A percentile compares a stretch with the other conserved stretches of the same genome.
Evolutionary conservation across 768 basidiomycete species (phyloP).

Genomic region (Amanita fuliginea): DNA sequence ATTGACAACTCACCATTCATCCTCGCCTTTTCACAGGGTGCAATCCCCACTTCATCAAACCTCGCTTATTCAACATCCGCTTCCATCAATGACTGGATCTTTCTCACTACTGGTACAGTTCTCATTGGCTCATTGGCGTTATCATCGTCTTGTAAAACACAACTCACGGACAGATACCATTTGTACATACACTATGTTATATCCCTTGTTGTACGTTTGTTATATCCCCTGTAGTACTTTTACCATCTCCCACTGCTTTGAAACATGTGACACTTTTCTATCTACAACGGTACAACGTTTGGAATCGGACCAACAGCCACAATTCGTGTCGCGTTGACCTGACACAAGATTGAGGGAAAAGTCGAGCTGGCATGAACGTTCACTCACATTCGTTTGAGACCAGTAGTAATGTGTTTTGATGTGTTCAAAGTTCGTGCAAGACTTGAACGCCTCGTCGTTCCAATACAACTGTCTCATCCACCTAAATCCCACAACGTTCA

Average conservation of each 20-base stretch:
- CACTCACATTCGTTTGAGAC: slow-evolving; percentile 36
- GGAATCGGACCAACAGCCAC: slow-evolving; percentile 70
- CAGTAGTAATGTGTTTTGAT: slow-evolving; percentile 72
- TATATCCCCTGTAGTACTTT: background rate
- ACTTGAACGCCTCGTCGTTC: slow-evolving; percentile 80
- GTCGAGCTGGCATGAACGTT: background rate
- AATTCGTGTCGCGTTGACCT: slow-evolving; percentile 75
- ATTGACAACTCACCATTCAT: no score
- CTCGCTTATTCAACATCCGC: slow-evolving; percentile 6
- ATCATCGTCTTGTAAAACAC: slow-evolving; percentile 14
- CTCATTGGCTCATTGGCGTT: slow-evolving; percentile 15
- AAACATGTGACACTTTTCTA: background rate
- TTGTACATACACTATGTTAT: no score
- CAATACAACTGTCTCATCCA: slow-evolving; percentile 90
- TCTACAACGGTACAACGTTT: slow-evolving; percentile 48
- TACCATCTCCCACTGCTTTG: background rate
- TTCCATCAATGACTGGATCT: slow-evolving; percentile 13
- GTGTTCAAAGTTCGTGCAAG: slow-evolving; percentile 82
- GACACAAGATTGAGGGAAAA: background rate
- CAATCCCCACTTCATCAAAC: slow-evolving; percentile 7
- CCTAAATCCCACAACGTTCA: slow-evolving; percentile 19
- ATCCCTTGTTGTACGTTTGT: no score
- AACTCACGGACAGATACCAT: no score
- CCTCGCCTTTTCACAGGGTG: background rate
- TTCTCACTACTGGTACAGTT: slow-evolving; percentile 9